Base-by-base conservation (phyloP, 2,329 filamentous ascomycete genomes). In the Aspergillus caelatus region DNA sequence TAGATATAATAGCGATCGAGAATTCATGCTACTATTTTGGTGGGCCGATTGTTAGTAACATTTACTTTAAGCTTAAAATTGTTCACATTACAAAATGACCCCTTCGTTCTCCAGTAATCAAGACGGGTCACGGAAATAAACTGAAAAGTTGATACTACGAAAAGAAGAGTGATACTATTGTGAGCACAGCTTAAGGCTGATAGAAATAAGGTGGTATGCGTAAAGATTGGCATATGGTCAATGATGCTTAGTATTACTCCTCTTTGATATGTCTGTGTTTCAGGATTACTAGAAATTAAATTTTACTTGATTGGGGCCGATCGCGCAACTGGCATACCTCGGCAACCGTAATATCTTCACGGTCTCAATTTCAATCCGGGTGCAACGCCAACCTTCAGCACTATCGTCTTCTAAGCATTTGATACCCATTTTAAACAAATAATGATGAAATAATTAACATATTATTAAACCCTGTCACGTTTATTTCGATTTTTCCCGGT, bases 391-490 rank as follows among this genome's bases (percentile, higher is more conserved):
- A 39, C 23, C 34, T 34, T 43, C 57, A 23, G n/a, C 46, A 21
- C 23, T 50, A 41, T 30, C 28, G 21, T 52, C 53, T 58, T 54
- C 28, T 32, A 43, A 32, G 56, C 58, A 45, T 56, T 60, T 65
- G 57, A 64, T 65, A 64, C 64, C 60, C 64, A 43, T 50, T 43
- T 48, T 12, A 60, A 57, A 45, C 28, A 32, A 59, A 45, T 43
- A 23, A 32, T 52, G 34, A 61, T 57, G 53, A 61, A 50, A 50
- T 32, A 57, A 57, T 39, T 30, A 48, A 30, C n/a, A 16, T 19
- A 43, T 21, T 16, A 7, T 19, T 4, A n/a, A 16, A 34, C 3
- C 6, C 28, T 32, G 11, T 34, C 48, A 52, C 16, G 16, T n/a
- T 32, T 6, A 11, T 19, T 21, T 52, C 19, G 9, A 52, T 34